Base-by-base conservation (phyloP, 768 basidiomycete genomes). In the Leucocoprinus leucothites region DNA sequence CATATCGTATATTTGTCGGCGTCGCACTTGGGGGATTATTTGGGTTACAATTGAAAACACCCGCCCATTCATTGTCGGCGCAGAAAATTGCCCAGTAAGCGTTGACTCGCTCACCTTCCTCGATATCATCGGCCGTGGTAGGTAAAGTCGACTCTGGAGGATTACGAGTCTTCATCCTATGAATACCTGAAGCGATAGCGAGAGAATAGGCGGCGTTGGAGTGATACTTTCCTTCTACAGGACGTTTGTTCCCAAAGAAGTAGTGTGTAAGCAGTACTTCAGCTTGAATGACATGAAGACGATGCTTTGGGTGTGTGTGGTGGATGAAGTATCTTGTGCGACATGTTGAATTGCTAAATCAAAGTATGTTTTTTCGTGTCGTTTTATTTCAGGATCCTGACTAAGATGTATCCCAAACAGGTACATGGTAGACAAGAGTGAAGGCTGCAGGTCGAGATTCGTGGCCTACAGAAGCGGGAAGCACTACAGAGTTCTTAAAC, bases 241-340 rank as follows among this genome's bases (percentile, higher is more conserved):
- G 63, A 19, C 82, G 71, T 21, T 78, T 81, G 21, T 72, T 68
- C 14, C 74, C 69, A 57, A 83, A 80, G 64, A 85, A 81, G 60
- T 81, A 85, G 51, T 74, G 73, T 1, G 80, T 67, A 19, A 87
- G 71, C 19, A 88, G 69, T 2, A 86, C 70, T 54, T 85, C 78
- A 1, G 78, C 71, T 58, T 84, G 82, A 13, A 84, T 69, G 1
- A 77, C 68, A 28, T 81, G 74, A 38, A 84, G 61, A n/a, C 78
- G 68, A 59, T 64, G 63, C 1, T 71, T 60, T 26, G 75, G 74
- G 31, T 82, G 79, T 1, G 53, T 57, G 70, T 66, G 3, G 75
- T 73, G 9, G 81, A 63, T 9, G 65, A 63, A 2, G 66, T 66
- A 14, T 55, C 53, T 18, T 48, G 46, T 6, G 76, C 67, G 0